Base-by-base conservation (phyloP, 2,329 filamentous ascomycete genomes). In the Lachnellula arida region DNA sequence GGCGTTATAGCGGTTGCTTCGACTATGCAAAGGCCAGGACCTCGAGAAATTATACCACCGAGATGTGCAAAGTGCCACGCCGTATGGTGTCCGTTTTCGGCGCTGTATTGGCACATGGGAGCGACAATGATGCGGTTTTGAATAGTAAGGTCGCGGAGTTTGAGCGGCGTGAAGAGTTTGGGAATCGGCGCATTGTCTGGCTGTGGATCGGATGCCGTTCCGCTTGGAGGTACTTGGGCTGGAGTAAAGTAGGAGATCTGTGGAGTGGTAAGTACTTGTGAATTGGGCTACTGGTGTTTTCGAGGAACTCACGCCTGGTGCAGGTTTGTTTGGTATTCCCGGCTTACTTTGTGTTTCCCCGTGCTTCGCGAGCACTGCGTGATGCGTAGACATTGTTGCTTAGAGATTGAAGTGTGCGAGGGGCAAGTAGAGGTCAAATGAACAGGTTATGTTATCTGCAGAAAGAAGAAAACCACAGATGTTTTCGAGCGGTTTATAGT, bases 1-100 rank as follows among this genome's bases (percentile, higher is more conserved):
- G 89, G 74, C 9, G 82, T 77, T 0, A 96, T 88, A 34, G 85
- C 78, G 0, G 89, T 91, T 25, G 91, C 90, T 74, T 96, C 92
- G 55, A 92, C 78, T 57, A 91, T 82, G 49, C 87, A 76, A 17
- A 96, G 76, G 1, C 83, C 88, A 0, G 88, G 86, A 12, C 92
- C 92, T 54, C 87, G 84, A 56, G 87, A 78, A 22, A 89, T 81
- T 63, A 91, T 91, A 58, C 89, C 86, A 55, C 91, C 89, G 25
- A 93, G 78, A 67, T 96, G 91, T 15, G 91, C 85, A 49, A 93
- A 76, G 71, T 96, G 91, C 81, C 85, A 96, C 69, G 88, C 80
- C 1, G 88, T 92, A 61, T 87, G 76, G 71, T 93, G 87, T 40
- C 92, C 85, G 68, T 87, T 80, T 46, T 85, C 68, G 14, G 84